Evolutionary conservation across 108 stramenopile species (phyloP), one percentile per base, ranked within the genome.

Genomic region (Cyclotella kingstonii): DNA sequence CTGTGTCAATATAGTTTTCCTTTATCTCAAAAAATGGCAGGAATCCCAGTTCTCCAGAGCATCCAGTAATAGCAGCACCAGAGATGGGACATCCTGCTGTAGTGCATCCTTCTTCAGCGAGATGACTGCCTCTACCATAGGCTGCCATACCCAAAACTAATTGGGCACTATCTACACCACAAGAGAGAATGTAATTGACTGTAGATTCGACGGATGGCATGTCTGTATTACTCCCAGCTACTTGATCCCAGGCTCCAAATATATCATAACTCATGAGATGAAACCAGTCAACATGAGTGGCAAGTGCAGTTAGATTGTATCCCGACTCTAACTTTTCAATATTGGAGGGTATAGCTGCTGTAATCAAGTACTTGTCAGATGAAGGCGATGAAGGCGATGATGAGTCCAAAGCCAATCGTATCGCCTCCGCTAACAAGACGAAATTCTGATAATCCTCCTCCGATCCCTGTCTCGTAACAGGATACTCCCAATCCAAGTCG

Each of bases 401-500:
- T n/a, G 14, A 4, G 9, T 44, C 54, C n/a, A 70, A 47, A 5
- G 45, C 45, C 10, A 7, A n/a, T 29, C 60, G 43, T 17, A 68
- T 15, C 5, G 41, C 66, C 46, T 54, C 33, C 0, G 47, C 15
- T 22, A 66, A 35, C 8, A 68, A 27, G 1, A 56, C 58, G 10
- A 67, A 68, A 68, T 74, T 74, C 10, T 18, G 59, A 38, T 61
- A 68, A 48, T 74, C 73, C 27, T 53, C 66, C 23, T 48, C 25
- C 10, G 40, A 5, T 15, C 73, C 73, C 36, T 66, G 63, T 7
- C 66, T 48, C 22, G 73, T 52, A 7, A 68, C 66, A 9, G 73
- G 73, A 30, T 67, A 74, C 3, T 69, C 74, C 68, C 74, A 75
- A 55, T 75, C 74, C 12, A 75, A 53, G 63, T 75, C 74, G 6